These are phyloP conservation scores for Sphaerostilbella broomeana DNA, from an alignment of 2,329 filamentous ascomycete genomes.

Conservation along the genomic window DNA sequence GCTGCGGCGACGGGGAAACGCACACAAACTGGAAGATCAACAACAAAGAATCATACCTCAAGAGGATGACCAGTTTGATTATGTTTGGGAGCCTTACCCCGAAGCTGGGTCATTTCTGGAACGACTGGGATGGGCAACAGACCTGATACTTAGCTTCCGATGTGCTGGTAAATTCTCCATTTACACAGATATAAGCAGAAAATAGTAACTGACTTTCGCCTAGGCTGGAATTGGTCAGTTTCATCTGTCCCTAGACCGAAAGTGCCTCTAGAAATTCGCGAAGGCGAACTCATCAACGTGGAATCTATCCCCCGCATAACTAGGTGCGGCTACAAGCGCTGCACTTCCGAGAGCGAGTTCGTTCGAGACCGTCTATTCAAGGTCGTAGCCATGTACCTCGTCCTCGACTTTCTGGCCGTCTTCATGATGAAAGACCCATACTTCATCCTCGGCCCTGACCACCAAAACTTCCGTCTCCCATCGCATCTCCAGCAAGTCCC, in stretches of 20 bases:
- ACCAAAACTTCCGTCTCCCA: slow-evolving; percentile 33
- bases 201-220: not conserved
- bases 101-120: slow-evolving; percentile 39
- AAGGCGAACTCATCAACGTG: slow-evolving; percentile 35
- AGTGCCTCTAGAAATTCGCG: slow-evolving; percentile 26
- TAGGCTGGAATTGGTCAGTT: slow-evolving; percentile 54
- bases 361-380: slow-evolving; percentile 37
- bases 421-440: slow-evolving; percentile 71
- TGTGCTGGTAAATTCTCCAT: slow-evolving; percentile 41
- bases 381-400: slow-evolving; percentile 53
- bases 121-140: slow-evolving; percentile 49
- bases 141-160: slow-evolving; percentile 49
- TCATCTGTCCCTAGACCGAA: slow-evolving; percentile 42
- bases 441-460: slow-evolving; percentile 52
- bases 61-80: slow-evolving; percentile 34
- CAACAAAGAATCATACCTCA: not conserved
- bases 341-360: slow-evolving; percentile 37
- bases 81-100: slow-evolving; percentile 57
- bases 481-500: slow-evolving; percentile 37
- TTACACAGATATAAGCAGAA: not conserved
- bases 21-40: not conserved
- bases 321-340: slow-evolving; percentile 39
- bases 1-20: not conserved
- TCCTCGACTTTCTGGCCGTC: slow-evolving; percentile 64
- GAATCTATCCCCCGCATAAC: slow-evolving; percentile 36